Evolutionary conservation across 2,329 filamentous ascomycete genomes (phyloP).

Genomic region (Botrytis sinoallii): DNA sequence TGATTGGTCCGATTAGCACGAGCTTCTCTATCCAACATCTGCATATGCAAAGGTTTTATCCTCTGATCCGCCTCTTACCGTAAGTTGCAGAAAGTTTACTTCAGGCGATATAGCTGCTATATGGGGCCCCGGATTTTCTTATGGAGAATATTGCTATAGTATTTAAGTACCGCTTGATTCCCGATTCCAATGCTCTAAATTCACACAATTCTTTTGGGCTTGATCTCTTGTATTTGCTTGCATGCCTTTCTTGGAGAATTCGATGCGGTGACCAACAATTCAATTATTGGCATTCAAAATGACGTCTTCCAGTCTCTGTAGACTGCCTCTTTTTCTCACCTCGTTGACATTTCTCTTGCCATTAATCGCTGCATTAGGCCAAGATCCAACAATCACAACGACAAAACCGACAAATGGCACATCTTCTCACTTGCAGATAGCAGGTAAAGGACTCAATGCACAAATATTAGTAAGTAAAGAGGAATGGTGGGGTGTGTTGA

Average conservation of each 20-base stretch:
- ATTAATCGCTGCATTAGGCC: slow-evolving; percentile 5
- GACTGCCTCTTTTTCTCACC: neutral
- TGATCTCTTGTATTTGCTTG: neutral
- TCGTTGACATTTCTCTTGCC: neutral
- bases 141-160: neutral
- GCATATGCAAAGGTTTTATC: neutral
- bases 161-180: slow-evolving; percentile 2
- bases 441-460: slow-evolving; percentile 38
- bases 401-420: slow-evolving; percentile 36
- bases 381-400: slow-evolving; percentile 24
- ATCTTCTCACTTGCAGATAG: slow-evolving; percentile 28
- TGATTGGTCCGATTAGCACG: neutral
- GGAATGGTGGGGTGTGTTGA: slow-evolving; percentile 67
- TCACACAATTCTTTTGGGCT: neutral
- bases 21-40: neutral
- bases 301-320: neutral
- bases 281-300: neutral
- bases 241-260: neutral
- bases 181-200: neutral
- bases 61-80: neutral
- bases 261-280: slow-evolving; percentile 1
- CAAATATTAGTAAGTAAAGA: slow-evolving; percentile 55
- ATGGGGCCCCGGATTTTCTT: neutral
- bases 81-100: neutral
- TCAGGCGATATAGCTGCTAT: neutral